Evolutionary conservation across 1,284 basidiomycete genomes (phyloP).

Genomic region (Marasmius tenuissimus): DNA sequence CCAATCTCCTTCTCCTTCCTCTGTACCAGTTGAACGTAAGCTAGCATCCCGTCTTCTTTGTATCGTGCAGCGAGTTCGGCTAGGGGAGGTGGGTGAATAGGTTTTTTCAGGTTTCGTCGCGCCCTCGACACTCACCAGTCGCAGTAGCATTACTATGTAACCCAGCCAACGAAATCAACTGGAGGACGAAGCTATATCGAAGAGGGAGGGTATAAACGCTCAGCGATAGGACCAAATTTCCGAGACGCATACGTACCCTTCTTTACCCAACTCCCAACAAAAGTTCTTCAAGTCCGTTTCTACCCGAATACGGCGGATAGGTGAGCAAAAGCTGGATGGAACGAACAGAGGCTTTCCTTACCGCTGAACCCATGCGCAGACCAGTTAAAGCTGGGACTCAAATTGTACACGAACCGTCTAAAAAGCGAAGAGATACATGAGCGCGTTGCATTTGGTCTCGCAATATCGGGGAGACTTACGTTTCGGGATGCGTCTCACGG

Average conservation of each 20-base stretch:
- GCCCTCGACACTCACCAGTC: constrained; percentile 68
- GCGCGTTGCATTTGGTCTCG: not conserved
- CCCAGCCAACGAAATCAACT: constrained; percentile 86
- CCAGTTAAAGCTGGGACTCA: constrained; percentile 94
- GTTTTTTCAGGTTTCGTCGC: too few relatives aligned
- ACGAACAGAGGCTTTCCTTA: too few relatives aligned
- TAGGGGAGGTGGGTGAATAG: constrained; percentile 23
- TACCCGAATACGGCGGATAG: too few relatives aligned
- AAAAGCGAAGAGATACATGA: too few relatives aligned
- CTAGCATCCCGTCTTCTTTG: constrained; percentile 86
- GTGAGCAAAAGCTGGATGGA: too few relatives aligned
- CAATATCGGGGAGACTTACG: constrained; percentile 42
- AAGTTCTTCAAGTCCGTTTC: constrained; percentile 82
- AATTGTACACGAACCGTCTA: constrained; percentile 90
- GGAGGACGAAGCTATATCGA: constrained; percentile 82
- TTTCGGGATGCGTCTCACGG: constrained; percentile 70
- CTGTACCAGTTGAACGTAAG: constrained; percentile 84
- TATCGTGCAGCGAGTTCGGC: constrained; percentile 76
- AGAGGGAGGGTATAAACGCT: too few relatives aligned
- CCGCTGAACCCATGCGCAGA: constrained; percentile 78
- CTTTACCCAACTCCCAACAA: constrained; percentile 89
- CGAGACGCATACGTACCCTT: constrained; percentile 79
- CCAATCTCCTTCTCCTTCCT: constrained; percentile 88
- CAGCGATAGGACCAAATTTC: too few relatives aligned
- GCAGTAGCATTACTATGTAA: constrained; percentile 86